phyloP scores from a whole-genome alignment of 2,329 filamentous ascomycete genomes.

The Chalara sp. region DNA sequence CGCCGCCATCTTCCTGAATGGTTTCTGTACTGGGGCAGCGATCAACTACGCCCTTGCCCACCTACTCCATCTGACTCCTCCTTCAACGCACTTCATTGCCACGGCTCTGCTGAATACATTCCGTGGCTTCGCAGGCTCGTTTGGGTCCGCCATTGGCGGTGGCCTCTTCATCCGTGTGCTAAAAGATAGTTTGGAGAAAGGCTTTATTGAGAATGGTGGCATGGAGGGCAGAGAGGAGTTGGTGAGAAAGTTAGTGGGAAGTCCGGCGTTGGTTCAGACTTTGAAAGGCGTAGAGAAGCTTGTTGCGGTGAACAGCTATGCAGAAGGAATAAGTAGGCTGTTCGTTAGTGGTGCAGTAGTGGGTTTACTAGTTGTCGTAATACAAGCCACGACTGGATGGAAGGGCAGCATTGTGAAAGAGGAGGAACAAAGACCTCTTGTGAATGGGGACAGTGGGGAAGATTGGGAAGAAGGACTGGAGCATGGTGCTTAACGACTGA shows the following conservation, averaged over 20 bases:
- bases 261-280: constrained; percentile 45
- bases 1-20: constrained; percentile 59
- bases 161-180: constrained; percentile 37
- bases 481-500: background rate
- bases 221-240: constrained; percentile 32
- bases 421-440: constrained; percentile 1
- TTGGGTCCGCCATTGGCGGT: constrained; percentile 73
- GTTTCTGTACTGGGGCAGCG: constrained; percentile 62
- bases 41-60: constrained; percentile 81
- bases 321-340: constrained; percentile 43
- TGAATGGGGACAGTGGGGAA: background rate
- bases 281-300: constrained; percentile 41
- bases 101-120: constrained; percentile 74
- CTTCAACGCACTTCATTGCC: constrained; percentile 65
- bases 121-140: constrained; percentile 73
- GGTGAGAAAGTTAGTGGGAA: constrained; percentile 49
- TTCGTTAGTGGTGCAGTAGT: constrained; percentile 45
- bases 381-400: constrained; percentile 56
- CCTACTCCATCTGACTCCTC: constrained; percentile 62
- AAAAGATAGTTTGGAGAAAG: constrained; percentile 26
- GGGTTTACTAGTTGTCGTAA: constrained; percentile 38
- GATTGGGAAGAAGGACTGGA: constrained; percentile 6
- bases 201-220: constrained; percentile 26
- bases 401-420: constrained; percentile 9
- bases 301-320: constrained; percentile 47